These are phyloP conservation scores for Pseudognaphalium luteoalbum DNA, from an alignment of 129 eudicot species.

Conservation along the genomic window DNA sequence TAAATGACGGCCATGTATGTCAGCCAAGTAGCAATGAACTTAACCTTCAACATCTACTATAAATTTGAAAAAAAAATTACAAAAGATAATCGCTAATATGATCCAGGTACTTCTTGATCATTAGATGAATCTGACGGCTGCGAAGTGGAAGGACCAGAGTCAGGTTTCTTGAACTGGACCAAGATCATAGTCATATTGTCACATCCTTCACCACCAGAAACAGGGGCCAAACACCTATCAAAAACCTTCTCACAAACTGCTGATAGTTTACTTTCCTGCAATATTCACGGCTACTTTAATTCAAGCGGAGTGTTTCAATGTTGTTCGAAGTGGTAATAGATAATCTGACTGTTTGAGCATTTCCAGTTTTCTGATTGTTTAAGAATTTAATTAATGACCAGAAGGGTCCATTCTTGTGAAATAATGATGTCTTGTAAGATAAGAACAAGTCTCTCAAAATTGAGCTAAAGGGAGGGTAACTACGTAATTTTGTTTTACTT, in stretches of 20 bases:
- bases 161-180: constrained; percentile 67
- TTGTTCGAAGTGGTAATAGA: background rate
- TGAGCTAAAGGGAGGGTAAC: background rate
- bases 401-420: background rate
- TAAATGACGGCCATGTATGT: background rate
- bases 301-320: background rate
- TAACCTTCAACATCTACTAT: constrained; percentile 24
- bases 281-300: constrained; percentile 17
- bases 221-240: constrained; percentile 81
- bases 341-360: background rate
- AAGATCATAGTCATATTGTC: constrained; percentile 97
- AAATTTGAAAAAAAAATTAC: background rate
- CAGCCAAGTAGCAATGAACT: constrained; percentile 15
- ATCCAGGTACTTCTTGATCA: constrained; percentile 34
- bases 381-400: background rate
- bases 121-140: constrained; percentile 32
- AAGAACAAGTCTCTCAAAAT: background rate
- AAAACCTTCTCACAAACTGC: constrained; percentile 67
- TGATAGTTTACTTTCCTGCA: constrained; percentile 76
- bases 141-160: constrained; percentile 37
- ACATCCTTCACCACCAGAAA: constrained; percentile 81
- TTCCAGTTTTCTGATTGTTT: background rate
- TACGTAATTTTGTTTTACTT: background rate
- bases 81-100: constrained; percentile 19
- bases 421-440: background rate